Base-by-base conservation (phyloP, 345 rosid genomes). In the Chamaenerion angustifolium region DNA sequence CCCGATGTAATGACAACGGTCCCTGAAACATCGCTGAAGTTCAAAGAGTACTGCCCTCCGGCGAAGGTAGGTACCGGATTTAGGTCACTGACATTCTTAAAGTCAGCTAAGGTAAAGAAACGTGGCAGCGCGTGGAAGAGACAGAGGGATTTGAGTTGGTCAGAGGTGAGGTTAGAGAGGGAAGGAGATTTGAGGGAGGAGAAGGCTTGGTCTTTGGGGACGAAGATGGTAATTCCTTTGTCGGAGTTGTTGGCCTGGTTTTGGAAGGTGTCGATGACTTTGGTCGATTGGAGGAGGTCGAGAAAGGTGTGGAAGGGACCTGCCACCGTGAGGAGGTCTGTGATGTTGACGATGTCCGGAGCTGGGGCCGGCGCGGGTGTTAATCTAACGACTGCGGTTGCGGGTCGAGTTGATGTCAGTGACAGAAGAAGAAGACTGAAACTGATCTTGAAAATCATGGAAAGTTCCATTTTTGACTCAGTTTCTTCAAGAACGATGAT, bases 271-370 rank as follows among this genome's bases (percentile, higher is more conserved):
- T 78, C 88, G 2, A 90, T 71, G 64, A 86, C 93, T 57, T 83
- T 82, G 23, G 89, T 73, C 14, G 95, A 76, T 49, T 64, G 54
- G 21, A 90, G 80, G 66, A 79, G 71, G 60, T 59, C 64, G 6
- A 86, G 92, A 74, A 90, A 83, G 6, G 81, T 83, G 48, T 71
- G 68, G 75, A 70, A 90, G 0, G 96, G 92, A 42, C 98, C 98
- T 0, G 94, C 96, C 15, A 83, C 92, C 0, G 81, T 63, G 49
- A 90, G 80, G n/a, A 90, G 75, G 46, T 64, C 56, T 0, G 93
- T 81, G 63, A 86, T 84, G 68, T 86, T 83, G 43, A 86, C 96
- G 42, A 60, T 64, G 4, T 63, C 65, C 1, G 98, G 80, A 0
- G 71, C 67, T 0, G 88, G 95, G 25, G 95, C 92, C 0, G 92